Evolutionary conservation across 164 flowering plant genomes (phyloP), one percentile per base, ranked within the genome.

Genomic region (Buxus sempervirens): DNA sequence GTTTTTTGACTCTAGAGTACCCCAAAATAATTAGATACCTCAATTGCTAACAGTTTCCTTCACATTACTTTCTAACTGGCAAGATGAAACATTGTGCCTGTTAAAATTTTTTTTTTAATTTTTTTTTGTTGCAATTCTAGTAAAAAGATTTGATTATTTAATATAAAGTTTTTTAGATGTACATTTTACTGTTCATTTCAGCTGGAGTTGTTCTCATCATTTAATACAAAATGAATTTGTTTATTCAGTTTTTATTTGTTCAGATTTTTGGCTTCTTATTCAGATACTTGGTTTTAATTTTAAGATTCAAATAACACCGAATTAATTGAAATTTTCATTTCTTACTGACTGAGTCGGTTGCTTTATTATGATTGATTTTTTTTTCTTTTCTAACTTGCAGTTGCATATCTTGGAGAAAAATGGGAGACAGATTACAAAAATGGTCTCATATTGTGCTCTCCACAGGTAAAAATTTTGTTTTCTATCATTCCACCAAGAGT

Each of bases 401-500:
- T 76, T 96, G 80, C 98, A 92, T 70, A 80, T 87, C 82, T 74
- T 80, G 76, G 96, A 81, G 82, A 90, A 82, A 77, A 88, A 86
- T 77, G 98, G 99, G 54, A 87, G 72, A 42, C 96, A 87, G 75
- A 76, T 80, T 24, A 92, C 96, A 19, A 95, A 84, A 67, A 89
- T 89, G 99, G 82, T 95, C 24, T 90, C 99, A 0, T 92, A 88
- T 71, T 95, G 98, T 69, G 88, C 98, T 60, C 85, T 77, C 73
- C 98, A 95, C 86, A 83, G 87, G 98, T 88, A 75, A 72, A 65
- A 48, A 3, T 27, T 32, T 45, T 45, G 51, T 15, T 4, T 45
- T 45, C 5, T 41, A 15, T 19, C 41, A 8, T 27, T 26, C 2
- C 15, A 58, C 18, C n/a, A 15, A 23, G 38, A 58, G 61, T 26